These are phyloP conservation scores for Coemansia erecta DNA, from an alignment of 192 early-diverging fungal genomes.

Conservation along the genomic window DNA sequence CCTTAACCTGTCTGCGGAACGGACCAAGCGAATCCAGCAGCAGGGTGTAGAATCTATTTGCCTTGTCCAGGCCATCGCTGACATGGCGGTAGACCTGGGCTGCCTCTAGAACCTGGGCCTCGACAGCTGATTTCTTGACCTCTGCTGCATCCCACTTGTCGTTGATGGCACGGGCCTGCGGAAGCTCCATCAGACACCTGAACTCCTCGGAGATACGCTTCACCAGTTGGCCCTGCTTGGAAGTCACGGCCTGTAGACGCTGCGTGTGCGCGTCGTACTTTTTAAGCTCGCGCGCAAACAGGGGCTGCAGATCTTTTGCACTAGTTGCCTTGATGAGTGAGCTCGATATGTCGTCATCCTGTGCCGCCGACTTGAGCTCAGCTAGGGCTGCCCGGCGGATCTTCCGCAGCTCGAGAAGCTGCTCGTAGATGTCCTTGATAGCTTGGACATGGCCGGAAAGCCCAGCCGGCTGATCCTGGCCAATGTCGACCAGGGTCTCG, in stretches of 20 bases:
- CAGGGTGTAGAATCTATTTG: conserved; percentile 60
- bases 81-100: conserved; percentile 64
- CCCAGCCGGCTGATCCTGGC: conserved; percentile 41
- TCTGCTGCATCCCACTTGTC: conserved; percentile 68
- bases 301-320: conserved; percentile 78
- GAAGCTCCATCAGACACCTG: conserved; percentile 69
- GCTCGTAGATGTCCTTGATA: conserved; percentile 41
- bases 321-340: conserved; percentile 52
- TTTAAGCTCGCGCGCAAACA: conserved; percentile 88
- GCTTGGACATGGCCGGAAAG: conserved; percentile 40
- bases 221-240: conserved; percentile 72
- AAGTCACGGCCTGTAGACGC: conserved; percentile 68
- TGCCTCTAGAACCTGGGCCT: conserved; percentile 65
- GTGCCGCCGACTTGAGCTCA: conserved; percentile 56
- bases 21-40: conserved; percentile 53
- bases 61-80: conserved; percentile 59
- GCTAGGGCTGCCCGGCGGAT: conserved; percentile 52
- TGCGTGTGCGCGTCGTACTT: conserved; percentile 83
- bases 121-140: conserved; percentile 60
- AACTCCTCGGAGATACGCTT: conserved; percentile 75
- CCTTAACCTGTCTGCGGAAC: conserved; percentile 47
- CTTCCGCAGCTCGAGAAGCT: conserved; percentile 40
- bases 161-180: conserved; percentile 65
- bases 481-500: conserved; percentile 64
- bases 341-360: conserved; percentile 80